A percentile compares a stretch with the other conserved stretches of the same genome.
Evolutionary conservation across 2,329 filamentous ascomycete genomes (phyloP).

Genomic region (Calonectria hongkongensis): DNA sequence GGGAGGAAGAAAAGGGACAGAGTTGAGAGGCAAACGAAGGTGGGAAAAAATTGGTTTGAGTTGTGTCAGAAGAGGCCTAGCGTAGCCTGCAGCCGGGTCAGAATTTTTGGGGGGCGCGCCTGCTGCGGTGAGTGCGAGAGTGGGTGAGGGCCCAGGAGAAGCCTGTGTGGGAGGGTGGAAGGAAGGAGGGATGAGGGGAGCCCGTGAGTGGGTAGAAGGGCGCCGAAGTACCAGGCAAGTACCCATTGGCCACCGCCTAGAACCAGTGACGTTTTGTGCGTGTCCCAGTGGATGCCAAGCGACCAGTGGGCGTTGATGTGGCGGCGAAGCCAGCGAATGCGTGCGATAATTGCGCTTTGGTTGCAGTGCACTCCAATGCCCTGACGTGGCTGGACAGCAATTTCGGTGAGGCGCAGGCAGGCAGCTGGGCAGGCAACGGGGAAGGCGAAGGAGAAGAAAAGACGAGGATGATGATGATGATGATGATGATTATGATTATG

Average conservation of each 20-base stretch:
- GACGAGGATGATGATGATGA: too few species aligned
- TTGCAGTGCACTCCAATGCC: slow-evolving; percentile 15
- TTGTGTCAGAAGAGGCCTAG: slow-evolving; percentile 59
- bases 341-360: slow-evolving; percentile 31
- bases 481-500: too few species aligned
- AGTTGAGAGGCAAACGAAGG: slow-evolving; percentile 58
- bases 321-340: slow-evolving; percentile 37
- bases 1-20: slow-evolving; percentile 58
- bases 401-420: slow-evolving; percentile 43
- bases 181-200: slow-evolving; percentile 51
- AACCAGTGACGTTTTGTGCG: slow-evolving; percentile 47
- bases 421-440: background rate
- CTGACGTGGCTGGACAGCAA: slow-evolving; percentile 51
- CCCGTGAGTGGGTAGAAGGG: slow-evolving; percentile 53
- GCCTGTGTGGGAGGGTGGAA: slow-evolving; percentile 39
- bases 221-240: slow-evolving; percentile 46
- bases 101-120: slow-evolving; percentile 54
- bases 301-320: slow-evolving; percentile 28
- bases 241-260: slow-evolving; percentile 54
- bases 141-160: slow-evolving; percentile 21
- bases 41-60: slow-evolving; percentile 60
- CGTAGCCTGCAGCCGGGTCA: slow-evolving; percentile 50
- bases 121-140: slow-evolving; percentile 54
- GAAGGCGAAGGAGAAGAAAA: background rate
- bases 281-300: slow-evolving; percentile 25